These are phyloP conservation scores for Jatropha podagrica DNA, from an alignment of 441 rosid genomes.

Conservation along the genomic window DNA sequence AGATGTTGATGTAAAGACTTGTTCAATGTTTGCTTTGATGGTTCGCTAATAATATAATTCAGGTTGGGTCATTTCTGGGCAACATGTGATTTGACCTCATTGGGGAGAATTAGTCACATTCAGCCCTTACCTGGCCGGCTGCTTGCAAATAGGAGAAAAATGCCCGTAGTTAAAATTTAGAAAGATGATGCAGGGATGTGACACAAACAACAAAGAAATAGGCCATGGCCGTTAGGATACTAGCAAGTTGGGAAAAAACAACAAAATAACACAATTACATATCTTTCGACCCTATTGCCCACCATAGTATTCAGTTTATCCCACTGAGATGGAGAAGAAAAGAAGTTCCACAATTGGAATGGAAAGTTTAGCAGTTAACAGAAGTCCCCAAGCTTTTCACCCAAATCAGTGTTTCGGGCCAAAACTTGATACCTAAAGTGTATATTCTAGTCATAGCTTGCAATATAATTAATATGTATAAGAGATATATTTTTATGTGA, in stretches of 20 bases:
- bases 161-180: neutral
- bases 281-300: neutral
- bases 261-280: neutral
- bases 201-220: neutral
- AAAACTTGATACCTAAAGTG: neutral
- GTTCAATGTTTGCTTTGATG: neutral
- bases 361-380: neutral
- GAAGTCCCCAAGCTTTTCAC: neutral
- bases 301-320: neutral
- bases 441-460: neutral
- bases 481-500: neutral
- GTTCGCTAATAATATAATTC: neutral
- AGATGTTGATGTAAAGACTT: neutral
- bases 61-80: neutral
- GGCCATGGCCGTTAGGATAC: neutral
- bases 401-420: neutral
- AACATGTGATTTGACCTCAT: neutral
- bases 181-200: neutral
- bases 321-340: neutral
- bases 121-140: conserved; percentile 9
- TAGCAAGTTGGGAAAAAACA: conserved; percentile 9
- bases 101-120: neutral
- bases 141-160: conserved; percentile 5
- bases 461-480: conserved; percentile 11
- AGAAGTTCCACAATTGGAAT: neutral